phyloP scores from a whole-genome alignment of 441 rosid species.

The Iberis amara region DNA sequence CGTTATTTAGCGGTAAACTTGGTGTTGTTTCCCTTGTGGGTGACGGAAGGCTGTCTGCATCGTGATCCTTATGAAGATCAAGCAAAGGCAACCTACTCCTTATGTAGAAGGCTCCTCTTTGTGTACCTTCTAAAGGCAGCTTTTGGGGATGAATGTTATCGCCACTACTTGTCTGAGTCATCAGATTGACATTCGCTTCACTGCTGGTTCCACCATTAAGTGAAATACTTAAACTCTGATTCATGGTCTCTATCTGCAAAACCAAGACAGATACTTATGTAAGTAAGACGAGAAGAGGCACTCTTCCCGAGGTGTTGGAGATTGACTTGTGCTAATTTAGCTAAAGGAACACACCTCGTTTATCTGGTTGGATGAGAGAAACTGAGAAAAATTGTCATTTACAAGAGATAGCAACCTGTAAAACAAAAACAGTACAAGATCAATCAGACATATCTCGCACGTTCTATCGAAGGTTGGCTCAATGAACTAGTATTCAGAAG shows the following conservation, averaged over 20 bases:
- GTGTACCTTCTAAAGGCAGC: slow-evolving; percentile 35
- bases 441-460: slow-evolving; percentile 1
- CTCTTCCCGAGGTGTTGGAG: slow-evolving; percentile 12
- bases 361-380: slow-evolving; percentile 48
- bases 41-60: slow-evolving; percentile 89
- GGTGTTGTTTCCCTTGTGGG: slow-evolving; percentile 76
- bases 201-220: slow-evolving; percentile 26
- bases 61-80: slow-evolving; percentile 94
- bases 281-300: slow-evolving; percentile 21
- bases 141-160: slow-evolving; percentile 33
- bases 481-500: neutral
- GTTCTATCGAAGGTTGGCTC: slow-evolving; percentile 6
- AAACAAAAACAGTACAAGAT: slow-evolving; percentile 19
- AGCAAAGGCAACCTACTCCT: slow-evolving; percentile 74
- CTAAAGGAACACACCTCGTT: slow-evolving; percentile 53
- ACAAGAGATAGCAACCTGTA: slow-evolving; percentile 60
- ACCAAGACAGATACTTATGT: slow-evolving; percentile 24
- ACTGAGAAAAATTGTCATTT: slow-evolving; percentile 42
- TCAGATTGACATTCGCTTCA: slow-evolving; percentile 33
- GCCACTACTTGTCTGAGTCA: slow-evolving; percentile 32
- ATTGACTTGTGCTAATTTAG: slow-evolving; percentile 13
- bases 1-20: slow-evolving; percentile 34
- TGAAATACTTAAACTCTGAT: slow-evolving; percentile 30
- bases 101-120: slow-evolving; percentile 36
- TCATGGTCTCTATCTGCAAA: slow-evolving; percentile 59